A percentile compares a stretch with the other conserved stretches of the same genome.
Conservation (phyloP, 225 moss, liverwort and hornwort genomes). For the Sphagnum tenellum region DNA sequence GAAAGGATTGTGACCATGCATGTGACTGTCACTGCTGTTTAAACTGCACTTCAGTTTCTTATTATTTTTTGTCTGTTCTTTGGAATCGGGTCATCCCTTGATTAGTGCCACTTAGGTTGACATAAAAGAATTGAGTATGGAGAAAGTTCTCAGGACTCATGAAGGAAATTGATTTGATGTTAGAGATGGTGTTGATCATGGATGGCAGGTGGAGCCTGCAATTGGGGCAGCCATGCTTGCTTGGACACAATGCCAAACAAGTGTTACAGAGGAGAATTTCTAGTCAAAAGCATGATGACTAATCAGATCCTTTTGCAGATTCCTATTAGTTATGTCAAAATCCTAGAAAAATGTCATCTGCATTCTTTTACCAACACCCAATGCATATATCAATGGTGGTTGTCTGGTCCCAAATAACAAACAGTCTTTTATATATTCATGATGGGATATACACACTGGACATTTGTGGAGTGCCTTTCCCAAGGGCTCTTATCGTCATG, state of each 20-base stretch:
- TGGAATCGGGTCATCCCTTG: not conserved
- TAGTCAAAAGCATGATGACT: slow-evolving; percentile 78
- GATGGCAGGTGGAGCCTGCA: slow-evolving; percentile 74
- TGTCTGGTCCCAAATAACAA: too few species aligned
- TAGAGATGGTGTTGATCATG: too few species aligned
- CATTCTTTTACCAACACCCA: too few species aligned
- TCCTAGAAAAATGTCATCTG: too few species aligned
- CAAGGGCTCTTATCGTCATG: too few species aligned
- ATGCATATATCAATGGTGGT: too few species aligned
- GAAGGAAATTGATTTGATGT: not conserved
- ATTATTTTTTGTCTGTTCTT: not conserved
- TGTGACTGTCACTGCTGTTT: not conserved
- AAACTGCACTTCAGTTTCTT: slow-evolving; percentile 1
- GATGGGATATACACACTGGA: too few species aligned
- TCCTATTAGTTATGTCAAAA: too few species aligned
- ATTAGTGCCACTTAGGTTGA: not conserved
- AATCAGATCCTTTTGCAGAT: too few species aligned
- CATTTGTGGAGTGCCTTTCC: too few species aligned
- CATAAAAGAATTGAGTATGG: not conserved
- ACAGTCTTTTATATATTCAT: too few species aligned
- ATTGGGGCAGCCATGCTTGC: slow-evolving; percentile 91
- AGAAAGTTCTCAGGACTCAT: not conserved
- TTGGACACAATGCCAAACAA: slow-evolving; percentile 49
- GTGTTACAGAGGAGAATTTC: slow-evolving; percentile 9
- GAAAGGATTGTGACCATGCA: too few species aligned